These are phyloP conservation scores for Hibiscus tridactylites DNA, from an alignment of 345 rosid genomes.

Conservation along the genomic window DNA sequence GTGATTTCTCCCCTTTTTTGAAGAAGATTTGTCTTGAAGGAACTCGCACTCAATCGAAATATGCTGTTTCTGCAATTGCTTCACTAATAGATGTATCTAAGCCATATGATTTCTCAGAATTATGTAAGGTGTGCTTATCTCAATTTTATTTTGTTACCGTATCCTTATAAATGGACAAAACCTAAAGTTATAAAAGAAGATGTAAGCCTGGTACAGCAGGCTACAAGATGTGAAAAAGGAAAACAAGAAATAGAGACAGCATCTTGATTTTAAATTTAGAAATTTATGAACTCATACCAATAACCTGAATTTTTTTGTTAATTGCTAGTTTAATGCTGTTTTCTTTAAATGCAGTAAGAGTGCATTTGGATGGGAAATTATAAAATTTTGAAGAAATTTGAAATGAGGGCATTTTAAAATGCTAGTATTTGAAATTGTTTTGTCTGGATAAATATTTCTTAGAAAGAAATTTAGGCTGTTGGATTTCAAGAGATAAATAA, in stretches of 20 bases:
- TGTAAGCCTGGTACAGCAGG: too few relatives aligned
- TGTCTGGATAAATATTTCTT: background rate
- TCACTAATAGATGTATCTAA: constrained; percentile 50
- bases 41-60: constrained; percentile 71
- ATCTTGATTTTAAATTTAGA: background rate
- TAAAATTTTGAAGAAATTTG: background rate
- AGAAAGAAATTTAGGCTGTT: background rate
- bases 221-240: background rate
- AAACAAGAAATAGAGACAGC: background rate
- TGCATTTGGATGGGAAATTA: background rate
- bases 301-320: background rate
- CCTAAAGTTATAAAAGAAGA: background rate
- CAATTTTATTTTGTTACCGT: background rate
- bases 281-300: background rate
- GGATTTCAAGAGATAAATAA: background rate
- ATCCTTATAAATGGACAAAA: background rate
- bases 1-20: constrained; percentile 59
- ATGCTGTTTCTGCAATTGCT: constrained; percentile 78
- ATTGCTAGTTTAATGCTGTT: background rate
- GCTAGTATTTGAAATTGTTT: background rate
- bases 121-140: constrained; percentile 56
- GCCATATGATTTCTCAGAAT: constrained; percentile 34
- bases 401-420: background rate
- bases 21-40: constrained; percentile 65
- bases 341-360: background rate